phyloP scores from a whole-genome alignment of 2,329 filamentous ascomycete species.

The Paramyrothecium roridum region DNA sequence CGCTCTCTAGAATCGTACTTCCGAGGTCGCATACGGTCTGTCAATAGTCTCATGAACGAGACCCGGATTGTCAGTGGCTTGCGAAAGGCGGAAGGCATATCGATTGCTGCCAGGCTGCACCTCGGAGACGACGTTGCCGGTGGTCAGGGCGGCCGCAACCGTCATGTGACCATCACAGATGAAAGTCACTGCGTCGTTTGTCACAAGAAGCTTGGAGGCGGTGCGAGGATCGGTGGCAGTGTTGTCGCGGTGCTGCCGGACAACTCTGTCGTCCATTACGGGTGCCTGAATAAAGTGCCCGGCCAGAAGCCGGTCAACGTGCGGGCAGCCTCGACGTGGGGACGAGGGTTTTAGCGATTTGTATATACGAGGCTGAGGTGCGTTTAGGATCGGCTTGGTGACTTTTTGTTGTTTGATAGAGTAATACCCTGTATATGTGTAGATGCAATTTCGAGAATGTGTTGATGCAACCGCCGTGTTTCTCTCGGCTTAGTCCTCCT shows the following conservation, averaged over 20 bases:
- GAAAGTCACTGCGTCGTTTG: constrained; percentile 90
- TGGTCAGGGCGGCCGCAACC: constrained; percentile 51
- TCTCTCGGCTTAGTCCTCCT: constrained; percentile 37
- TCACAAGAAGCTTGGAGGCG: constrained; percentile 83
- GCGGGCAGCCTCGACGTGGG: constrained; percentile 28
- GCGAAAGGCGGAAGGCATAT: constrained; percentile 75
- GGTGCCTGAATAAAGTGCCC: constrained; percentile 60
- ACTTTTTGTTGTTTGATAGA: constrained; percentile 13
- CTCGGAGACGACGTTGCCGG: constrained; percentile 64
- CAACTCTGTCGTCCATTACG: constrained; percentile 77
- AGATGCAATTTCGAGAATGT: neutral
- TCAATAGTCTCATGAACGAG: constrained; percentile 79
- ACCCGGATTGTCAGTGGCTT: constrained; percentile 74
- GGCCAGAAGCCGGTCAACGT: constrained; percentile 28
- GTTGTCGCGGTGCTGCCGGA: constrained; percentile 89
- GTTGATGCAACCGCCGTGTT: neutral
- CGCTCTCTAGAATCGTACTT: constrained; percentile 86
- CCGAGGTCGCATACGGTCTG: constrained; percentile 80
- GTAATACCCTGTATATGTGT: constrained; percentile 21
- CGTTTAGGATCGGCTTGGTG: constrained; percentile 6
- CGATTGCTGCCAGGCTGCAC: constrained; percentile 68
- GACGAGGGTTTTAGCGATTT: constrained; percentile 29
- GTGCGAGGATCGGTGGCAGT: constrained; percentile 83
- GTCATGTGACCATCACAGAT: constrained; percentile 77
- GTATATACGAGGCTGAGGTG: constrained; percentile 6